Conservation (phyloP, 352 stramenopile genomes). For the Paralagenidium karlingii region DNA sequence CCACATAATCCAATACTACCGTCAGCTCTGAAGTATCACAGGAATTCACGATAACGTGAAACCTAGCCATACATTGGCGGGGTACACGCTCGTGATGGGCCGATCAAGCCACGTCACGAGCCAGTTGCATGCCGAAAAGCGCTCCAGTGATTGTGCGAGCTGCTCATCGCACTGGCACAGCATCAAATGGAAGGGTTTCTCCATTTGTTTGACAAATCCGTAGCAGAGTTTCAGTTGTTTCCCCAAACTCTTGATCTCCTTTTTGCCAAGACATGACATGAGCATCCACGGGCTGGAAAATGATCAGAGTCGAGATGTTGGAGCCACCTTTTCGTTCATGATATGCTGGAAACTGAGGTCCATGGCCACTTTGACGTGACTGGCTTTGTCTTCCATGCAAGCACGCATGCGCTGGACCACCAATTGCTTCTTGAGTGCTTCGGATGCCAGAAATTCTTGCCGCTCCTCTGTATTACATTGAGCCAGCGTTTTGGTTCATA, state of each 20-base stretch:
- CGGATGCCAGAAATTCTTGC: constrained; percentile 23
- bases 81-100: constrained; percentile 23
- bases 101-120: constrained; percentile 33
- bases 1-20: background rate
- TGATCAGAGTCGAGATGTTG: background rate
- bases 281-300: background rate
- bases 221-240: constrained; percentile 77
- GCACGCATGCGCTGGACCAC: constrained; percentile 15
- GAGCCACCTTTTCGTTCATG: constrained; percentile 63
- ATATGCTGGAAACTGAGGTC: constrained; percentile 65
- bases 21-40: background rate
- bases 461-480: constrained; percentile 46
- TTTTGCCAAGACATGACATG: background rate
- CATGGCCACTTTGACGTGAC: constrained; percentile 33
- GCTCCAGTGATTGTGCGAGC: constrained; percentile 30
- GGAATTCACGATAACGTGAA: too few species aligned
- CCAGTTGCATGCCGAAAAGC: constrained; percentile 54
- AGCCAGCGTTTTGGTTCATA: background rate
- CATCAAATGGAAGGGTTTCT: constrained; percentile 44
- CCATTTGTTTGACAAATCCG: constrained; percentile 46
- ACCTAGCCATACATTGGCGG: constrained; percentile 7
- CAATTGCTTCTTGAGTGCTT: constrained; percentile 19
- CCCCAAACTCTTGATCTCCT: constrained; percentile 48
- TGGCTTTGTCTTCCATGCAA: constrained; percentile 8
- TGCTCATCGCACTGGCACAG: constrained; percentile 39